These are phyloP conservation scores for Phaseolus coccineus DNA, from an alignment of 331 rosid genomes.

Conservation along the genomic window DNA sequence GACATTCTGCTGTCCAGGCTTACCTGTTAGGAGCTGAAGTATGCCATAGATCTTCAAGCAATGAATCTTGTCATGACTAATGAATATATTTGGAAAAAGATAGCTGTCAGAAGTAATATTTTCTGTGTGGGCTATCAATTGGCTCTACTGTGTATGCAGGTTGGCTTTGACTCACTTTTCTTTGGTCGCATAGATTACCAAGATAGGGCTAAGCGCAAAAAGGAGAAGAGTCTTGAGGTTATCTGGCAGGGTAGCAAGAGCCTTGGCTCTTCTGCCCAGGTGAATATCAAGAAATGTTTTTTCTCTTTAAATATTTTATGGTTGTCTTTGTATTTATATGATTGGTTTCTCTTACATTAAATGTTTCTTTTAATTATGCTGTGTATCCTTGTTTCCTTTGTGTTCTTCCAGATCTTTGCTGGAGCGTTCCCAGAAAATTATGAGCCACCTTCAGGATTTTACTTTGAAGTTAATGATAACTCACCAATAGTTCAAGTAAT, in stretches of 20 bases:
- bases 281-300: slow-evolving; percentile 36
- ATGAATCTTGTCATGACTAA: slow-evolving; percentile 21
- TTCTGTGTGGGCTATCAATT: slow-evolving; percentile 25
- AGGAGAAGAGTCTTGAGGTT: slow-evolving; percentile 92
- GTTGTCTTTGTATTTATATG: slow-evolving; percentile 23
- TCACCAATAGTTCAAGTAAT: slow-evolving; percentile 89
- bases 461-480: slow-evolving; percentile 87
- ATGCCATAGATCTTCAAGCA: slow-evolving; percentile 42
- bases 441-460: slow-evolving; percentile 93
- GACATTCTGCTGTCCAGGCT: slow-evolving; percentile 98
- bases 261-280: slow-evolving; percentile 91
- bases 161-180: slow-evolving; percentile 92
- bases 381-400: slow-evolving; percentile 33
- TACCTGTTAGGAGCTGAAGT: slow-evolving; percentile 94
- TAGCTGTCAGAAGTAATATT: slow-evolving; percentile 1
- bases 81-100: slow-evolving; percentile 36
- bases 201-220: slow-evolving; percentile 84
- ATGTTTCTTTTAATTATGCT: slow-evolving; percentile 19
- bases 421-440: slow-evolving; percentile 91
- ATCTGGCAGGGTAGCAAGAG: slow-evolving; percentile 94
- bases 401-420: slow-evolving; percentile 73
- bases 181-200: slow-evolving; percentile 93
- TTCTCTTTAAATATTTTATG: slow-evolving; percentile 24
- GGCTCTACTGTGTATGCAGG: slow-evolving; percentile 60
- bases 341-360: slow-evolving; percentile 31